Base-by-base conservation (phyloP, 106 monocot genomes). In the Ottelia alismoides region DNA sequence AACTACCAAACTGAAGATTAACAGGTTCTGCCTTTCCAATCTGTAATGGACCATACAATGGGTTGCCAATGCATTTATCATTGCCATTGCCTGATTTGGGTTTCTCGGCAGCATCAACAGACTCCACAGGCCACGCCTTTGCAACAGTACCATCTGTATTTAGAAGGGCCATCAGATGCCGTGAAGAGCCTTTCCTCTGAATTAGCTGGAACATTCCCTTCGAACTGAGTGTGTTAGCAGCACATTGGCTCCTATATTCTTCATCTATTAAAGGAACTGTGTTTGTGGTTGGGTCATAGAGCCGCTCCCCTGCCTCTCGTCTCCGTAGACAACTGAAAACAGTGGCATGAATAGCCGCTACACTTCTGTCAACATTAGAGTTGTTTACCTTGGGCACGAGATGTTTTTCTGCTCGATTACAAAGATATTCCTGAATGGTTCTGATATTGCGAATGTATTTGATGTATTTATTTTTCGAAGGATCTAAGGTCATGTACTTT, bases 401-500 rank as follows among this genome's bases (percentile, higher is more conserved):
- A 67, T 94, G 81, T 68, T 88, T 94, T 45, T 88, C 84, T 52
- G 93, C 88, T 11, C 84, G 72, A 25, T 81, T 74, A 48, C 79
- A 88, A 26, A 94, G 78, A 55, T 84, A 94, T 25, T 94, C 93
- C 65, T 94, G 93, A 52, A 94, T 94, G 25, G 84, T 66, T 60
- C 93, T 72, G 22, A 94, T 94, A 58, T 94, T 94, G 26, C 73
- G 74, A 2, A 94, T 88, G 49, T 88, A 94, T 61, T 84, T 94
- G 9, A 94, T 73, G 48, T 94, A 94, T 47, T 94, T 94, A 54
- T 94, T 94, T 57, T 84, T 94, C 45, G 75, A 72, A 25, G 93
- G 88, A 30, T 94, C 93, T 25, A 94, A 50, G 14, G 93, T 81
- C 93, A 94, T 94, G 71, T 94, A 88, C 32, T 94, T 94, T 57